Evolutionary conservation across 116 monocot species (phyloP).

Genomic region (Iris pallida): DNA sequence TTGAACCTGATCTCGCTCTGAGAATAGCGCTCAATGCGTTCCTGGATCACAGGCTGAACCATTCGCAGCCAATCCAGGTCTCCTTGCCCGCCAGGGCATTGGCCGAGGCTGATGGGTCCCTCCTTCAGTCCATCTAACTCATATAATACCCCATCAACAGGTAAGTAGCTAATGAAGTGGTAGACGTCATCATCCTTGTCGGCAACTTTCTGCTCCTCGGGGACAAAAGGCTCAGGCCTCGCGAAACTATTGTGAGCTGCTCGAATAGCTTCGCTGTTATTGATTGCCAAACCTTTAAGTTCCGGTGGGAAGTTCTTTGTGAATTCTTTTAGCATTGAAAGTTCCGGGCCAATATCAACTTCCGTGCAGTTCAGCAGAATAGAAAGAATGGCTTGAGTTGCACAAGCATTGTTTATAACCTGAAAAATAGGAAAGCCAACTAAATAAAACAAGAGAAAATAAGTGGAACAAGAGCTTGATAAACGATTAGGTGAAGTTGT

Average conservation of each 20-base stretch:
- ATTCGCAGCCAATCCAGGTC: constrained; percentile 76
- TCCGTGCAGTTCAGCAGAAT: constrained; percentile 81
- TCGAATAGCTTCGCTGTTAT: constrained; percentile 94
- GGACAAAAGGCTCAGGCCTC: constrained; percentile 86
- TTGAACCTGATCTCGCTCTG: constrained; percentile 95
- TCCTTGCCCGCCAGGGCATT: constrained; percentile 52
- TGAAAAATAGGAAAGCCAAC: constrained; percentile 12
- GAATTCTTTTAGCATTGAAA: constrained; percentile 79
- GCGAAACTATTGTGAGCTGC: constrained; percentile 97
- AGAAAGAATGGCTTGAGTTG: constrained; percentile 97
- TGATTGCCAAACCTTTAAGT: constrained; percentile 87
- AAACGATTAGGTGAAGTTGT: not conserved
- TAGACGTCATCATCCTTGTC: constrained; percentile 89
- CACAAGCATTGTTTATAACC: constrained; percentile 99
- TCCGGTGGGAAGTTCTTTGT: constrained; percentile 91
- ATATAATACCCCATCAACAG: constrained; percentile 88
- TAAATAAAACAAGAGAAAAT: not conserved
- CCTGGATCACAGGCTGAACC: constrained; percentile 93
- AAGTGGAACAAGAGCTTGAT: not conserved
- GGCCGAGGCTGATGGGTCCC: constrained; percentile 84
- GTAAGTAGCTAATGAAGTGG: constrained; percentile 94
- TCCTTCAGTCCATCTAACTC: constrained; percentile 97
- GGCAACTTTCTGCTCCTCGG: constrained; percentile 74
- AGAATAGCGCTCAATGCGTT: constrained; percentile 81
- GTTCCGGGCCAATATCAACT: constrained; percentile 87